Conservation (phyloP, 1,284 basidiomycete species). For the Microstroma glucosiphilum region DNA sequence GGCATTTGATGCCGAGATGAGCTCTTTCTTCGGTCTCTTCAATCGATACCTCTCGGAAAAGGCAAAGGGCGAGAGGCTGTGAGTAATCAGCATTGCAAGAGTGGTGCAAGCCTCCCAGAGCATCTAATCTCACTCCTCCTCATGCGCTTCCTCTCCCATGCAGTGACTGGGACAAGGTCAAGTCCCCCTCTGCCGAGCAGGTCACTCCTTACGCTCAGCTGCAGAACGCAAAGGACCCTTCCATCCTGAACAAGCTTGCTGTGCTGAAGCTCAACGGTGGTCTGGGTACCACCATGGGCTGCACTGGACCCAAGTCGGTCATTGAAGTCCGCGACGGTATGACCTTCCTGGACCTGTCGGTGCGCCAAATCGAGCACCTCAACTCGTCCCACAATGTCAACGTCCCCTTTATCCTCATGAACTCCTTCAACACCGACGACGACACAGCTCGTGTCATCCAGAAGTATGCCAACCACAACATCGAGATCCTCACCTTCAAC, state of each 20-base stretch:
- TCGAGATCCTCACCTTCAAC: slow-evolving; percentile 66
- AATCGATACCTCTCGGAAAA: slow-evolving; percentile 93
- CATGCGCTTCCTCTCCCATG: neutral
- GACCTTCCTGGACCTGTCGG: slow-evolving; percentile 97
- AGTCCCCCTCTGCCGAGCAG: slow-evolving; percentile 86
- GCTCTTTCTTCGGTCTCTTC: slow-evolving; percentile 97
- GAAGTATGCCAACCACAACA: slow-evolving; percentile 80
- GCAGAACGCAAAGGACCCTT: slow-evolving; percentile 40
- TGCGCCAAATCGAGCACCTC: slow-evolving; percentile 86
- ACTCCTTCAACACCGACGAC: slow-evolving; percentile 90
- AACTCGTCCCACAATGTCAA: slow-evolving; percentile 63
- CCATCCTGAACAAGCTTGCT: slow-evolving; percentile 61
- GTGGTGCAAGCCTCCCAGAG: neutral
- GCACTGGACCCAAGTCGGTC: slow-evolving; percentile 61
- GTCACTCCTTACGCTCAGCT: slow-evolving; percentile 82
- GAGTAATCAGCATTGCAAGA: slow-evolving; percentile 45
- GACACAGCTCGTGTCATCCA: slow-evolving; percentile 70
- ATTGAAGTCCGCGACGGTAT: slow-evolving; percentile 69
- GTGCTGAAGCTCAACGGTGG: slow-evolving; percentile 99
- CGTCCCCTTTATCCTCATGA: slow-evolving; percentile 98
- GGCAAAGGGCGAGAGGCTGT: slow-evolving; percentile 92
- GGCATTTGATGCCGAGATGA: slow-evolving; percentile 98
- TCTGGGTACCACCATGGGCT: slow-evolving; percentile 92
- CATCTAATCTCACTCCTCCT: neutral
- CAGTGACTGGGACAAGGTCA: slow-evolving; percentile 96